Evolutionary conservation across 306 rosid genomes (phyloP).

Genomic region (Crotalaria pallida): DNA sequence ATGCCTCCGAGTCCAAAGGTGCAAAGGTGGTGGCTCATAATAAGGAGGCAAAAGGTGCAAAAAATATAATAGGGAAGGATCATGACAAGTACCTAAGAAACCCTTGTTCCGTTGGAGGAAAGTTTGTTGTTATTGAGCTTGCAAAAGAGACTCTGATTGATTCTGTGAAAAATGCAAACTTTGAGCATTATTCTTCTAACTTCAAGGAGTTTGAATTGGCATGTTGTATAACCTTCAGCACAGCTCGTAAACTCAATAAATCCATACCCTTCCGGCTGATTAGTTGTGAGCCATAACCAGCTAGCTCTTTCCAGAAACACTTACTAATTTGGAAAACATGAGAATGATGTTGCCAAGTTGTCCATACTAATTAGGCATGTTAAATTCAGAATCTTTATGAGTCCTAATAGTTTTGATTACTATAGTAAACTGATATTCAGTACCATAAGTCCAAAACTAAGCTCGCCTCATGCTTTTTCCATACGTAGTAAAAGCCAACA

Average conservation of each 20-base stretch:
- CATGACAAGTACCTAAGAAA: conserved; percentile 81
- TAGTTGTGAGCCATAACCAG: too few species aligned
- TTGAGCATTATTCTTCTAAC: conserved; percentile 91
- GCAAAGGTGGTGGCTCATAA: conserved; percentile 85
- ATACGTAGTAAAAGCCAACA: too few species aligned
- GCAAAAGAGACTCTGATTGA: conserved; percentile 78
- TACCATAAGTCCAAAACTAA: too few species aligned
- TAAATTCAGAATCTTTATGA: too few species aligned
- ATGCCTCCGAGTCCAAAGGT: conserved; percentile 87
- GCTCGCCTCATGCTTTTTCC: too few species aligned
- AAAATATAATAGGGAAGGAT: conserved; percentile 64
- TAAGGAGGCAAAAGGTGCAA: conserved; percentile 86
- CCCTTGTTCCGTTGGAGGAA: conserved; percentile 73
- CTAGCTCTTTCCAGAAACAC: too few species aligned
- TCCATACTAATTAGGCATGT: too few species aligned
- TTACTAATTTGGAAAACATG: too few species aligned
- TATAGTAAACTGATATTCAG: too few species aligned
- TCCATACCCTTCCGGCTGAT: conserved; percentile 83
- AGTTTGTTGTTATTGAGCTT: conserved; percentile 81
- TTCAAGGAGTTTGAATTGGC: conserved; percentile 67
- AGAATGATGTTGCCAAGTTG: too few species aligned
- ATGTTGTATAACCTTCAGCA: conserved; percentile 67
- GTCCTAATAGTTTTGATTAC: too few species aligned
- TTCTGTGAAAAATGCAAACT: conserved; percentile 72
- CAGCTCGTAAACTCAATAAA: conserved; percentile 72